Percentiles rank a stretch among this genome's conserved stretches.
phyloP scores from a whole-genome alignment of 202 grass and related monocot species.

The Digitaria exilis region DNA sequence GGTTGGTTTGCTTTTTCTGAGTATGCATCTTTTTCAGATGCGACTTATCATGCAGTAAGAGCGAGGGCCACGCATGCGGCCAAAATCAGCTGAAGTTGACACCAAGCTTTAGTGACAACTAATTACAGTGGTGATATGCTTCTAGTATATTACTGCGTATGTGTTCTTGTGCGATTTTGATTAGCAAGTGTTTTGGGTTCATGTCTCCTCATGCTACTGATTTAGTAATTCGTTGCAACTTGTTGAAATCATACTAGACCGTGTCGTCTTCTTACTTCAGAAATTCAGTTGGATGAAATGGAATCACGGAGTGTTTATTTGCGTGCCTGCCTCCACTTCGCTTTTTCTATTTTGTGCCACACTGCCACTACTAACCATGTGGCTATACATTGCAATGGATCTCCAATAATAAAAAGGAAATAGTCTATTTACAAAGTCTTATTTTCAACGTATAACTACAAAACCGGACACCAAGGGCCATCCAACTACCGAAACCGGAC shows the following conservation, averaged over 20 bases:
- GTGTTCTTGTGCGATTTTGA: background rate
- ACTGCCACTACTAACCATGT: background rate
- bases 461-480: too few relatives aligned
- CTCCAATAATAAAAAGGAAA: too few relatives aligned
- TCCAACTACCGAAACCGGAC: too few relatives aligned
- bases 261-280: background rate
- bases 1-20: conserved; percentile 10
- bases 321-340: background rate
- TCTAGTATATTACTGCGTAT: conserved; percentile 9
- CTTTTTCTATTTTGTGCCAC: background rate
- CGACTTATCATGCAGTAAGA: background rate
- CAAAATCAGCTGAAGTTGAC: conserved; percentile 17
- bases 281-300: background rate
- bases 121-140: conserved; percentile 1
- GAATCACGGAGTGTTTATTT: background rate
- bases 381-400: background rate
- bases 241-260: background rate
- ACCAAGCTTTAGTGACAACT: background rate
- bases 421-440: too few relatives aligned
- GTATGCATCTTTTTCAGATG: background rate
- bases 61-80: background rate
- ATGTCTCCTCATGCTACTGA: background rate
- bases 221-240: background rate
- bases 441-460: too few relatives aligned
- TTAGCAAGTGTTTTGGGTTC: background rate